phyloP scores from a whole-genome alignment of 495 filamentous ascomycete species.

The Penicillium subrubescens region DNA sequence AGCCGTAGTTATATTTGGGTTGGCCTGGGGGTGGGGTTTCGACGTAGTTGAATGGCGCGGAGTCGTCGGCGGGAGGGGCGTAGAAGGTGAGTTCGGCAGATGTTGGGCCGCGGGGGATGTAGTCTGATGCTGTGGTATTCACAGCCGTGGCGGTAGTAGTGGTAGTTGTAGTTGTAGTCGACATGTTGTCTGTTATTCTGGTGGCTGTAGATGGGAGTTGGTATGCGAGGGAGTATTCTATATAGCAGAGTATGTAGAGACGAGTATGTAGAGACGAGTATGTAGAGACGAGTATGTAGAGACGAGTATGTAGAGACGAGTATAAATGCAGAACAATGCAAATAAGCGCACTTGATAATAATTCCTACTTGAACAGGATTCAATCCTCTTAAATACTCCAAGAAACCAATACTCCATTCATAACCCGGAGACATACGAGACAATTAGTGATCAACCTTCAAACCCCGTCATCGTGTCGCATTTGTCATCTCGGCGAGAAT shows the following conservation, averaged over 20 bases:
- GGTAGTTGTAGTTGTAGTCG: slow-evolving; percentile 13
- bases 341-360: background rate
- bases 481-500: slow-evolving; percentile 25
- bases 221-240: background rate
- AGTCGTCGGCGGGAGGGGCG: slow-evolving; percentile 61
- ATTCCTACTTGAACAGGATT: background rate
- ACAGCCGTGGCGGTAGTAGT: slow-evolving; percentile 9
- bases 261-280: background rate
- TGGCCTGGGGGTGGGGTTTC: slow-evolving; percentile 60
- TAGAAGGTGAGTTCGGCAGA: slow-evolving; percentile 70
- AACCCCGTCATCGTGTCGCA: slow-evolving; percentile 3
- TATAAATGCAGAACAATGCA: slow-evolving; percentile 6
- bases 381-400: background rate
- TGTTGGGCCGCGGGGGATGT: slow-evolving; percentile 69
- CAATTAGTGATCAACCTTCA: slow-evolving; percentile 19
- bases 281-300: background rate
- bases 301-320: background rate
- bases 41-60: slow-evolving; percentile 70
- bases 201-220: background rate
- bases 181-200: slow-evolving; percentile 5
- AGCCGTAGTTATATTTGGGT: slow-evolving; percentile 62
- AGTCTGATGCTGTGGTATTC: slow-evolving; percentile 11
- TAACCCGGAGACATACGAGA: background rate
- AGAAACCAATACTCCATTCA: background rate
- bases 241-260: background rate